Evolutionary conservation across 2,329 filamentous ascomycete species (phyloP), one percentile per base, ranked within the genome.

Genomic region (Aspergillus sergii): DNA sequence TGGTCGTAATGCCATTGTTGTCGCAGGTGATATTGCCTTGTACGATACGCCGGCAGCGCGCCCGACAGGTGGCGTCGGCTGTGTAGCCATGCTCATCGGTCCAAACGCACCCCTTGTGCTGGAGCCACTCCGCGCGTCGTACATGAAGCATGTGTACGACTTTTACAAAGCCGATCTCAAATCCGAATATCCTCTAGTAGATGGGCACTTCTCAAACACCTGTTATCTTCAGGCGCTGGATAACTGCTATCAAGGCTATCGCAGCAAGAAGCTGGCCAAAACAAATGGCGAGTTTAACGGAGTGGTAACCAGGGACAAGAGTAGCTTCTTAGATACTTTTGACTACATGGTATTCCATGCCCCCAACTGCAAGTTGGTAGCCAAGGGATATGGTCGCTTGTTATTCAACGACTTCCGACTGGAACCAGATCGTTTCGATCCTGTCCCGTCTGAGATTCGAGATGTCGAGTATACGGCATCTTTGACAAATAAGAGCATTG

Each of bases 131-230:
- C 89, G 91, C 74, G 91, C 90, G 76, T 89, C 85, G 72, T 93
- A 92, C 84, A 90, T 94, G 88, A 85, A 89, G 79, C 91, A 94
- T 81, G 89, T 89, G 72, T 95, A 94, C 80, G 91, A 94, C 80
- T 94, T 94, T 79, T 94, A 93, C 88, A 94, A 94, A 88, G 91
- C 91, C 73, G 91, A 94, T 80, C 84, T 94, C 69, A 91, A 91
- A 74, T 92, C 89, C 85, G 91, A 94, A 82, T 94, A 94, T 82
- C 91, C 91, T 68, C 89, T 92, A 75, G 91, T 94, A 61, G 91
- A 94, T 73, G 91, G 91, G 64, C 91, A 94, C 79, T 94, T 89
- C 85, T 94, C 91, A 56, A 79, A 93, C 77, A 90, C 83, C 79
- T 94, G 91, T 86, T 94, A 94, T 82, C 91, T 85, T 67, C 86